Conservation (phyloP, 2,329 filamentous ascomycete genomes). For the Helminthosporium solani region DNA sequence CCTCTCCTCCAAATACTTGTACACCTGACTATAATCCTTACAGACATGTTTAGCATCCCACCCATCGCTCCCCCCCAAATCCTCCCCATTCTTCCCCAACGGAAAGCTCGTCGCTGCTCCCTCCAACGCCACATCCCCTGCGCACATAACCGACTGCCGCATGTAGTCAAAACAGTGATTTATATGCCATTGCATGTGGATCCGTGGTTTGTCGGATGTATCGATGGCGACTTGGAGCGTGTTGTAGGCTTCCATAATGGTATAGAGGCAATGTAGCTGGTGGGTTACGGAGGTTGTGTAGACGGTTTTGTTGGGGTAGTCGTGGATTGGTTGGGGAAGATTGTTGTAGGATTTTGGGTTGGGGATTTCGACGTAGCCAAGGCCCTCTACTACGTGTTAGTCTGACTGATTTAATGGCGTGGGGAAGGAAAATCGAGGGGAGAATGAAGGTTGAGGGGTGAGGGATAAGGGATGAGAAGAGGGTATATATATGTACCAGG, state of each 20-base stretch:
- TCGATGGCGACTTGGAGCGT: slow-evolving; percentile 18
- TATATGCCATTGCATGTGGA: slow-evolving; percentile 38
- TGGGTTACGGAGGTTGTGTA: slow-evolving; percentile 38
- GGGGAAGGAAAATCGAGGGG: too few relatives aligned
- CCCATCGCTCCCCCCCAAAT: slow-evolving; percentile 36
- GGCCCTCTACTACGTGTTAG: slow-evolving; percentile 20
- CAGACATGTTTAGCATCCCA: slow-evolving; percentile 39
- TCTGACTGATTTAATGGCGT: neutral
- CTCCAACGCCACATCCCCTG: slow-evolving; percentile 36
- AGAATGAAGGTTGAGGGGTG: too few relatives aligned
- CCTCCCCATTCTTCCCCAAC: slow-evolving; percentile 19
- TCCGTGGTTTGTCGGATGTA: slow-evolving; percentile 10
- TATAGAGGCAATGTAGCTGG: slow-evolving; percentile 38
- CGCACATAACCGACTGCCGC: slow-evolving; percentile 37
- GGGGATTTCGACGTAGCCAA: slow-evolving; percentile 35
- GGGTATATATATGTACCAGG: slow-evolving; percentile 27
- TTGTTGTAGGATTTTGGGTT: slow-evolving; percentile 23
- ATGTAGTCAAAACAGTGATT: slow-evolving; percentile 41
- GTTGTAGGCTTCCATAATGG: slow-evolving; percentile 36
- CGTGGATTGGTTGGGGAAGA: slow-evolving; percentile 35
- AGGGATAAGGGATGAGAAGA: neutral
- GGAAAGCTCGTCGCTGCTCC: slow-evolving; percentile 38
- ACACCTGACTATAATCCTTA: slow-evolving; percentile 34
- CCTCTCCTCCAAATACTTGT: slow-evolving; percentile 29
- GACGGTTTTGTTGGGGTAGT: slow-evolving; percentile 31